Percentiles rank a stretch among this genome's conserved stretches.
Conservation (phyloP, 805 yeast species). For the Metahyphopichia silvanorum region DNA sequence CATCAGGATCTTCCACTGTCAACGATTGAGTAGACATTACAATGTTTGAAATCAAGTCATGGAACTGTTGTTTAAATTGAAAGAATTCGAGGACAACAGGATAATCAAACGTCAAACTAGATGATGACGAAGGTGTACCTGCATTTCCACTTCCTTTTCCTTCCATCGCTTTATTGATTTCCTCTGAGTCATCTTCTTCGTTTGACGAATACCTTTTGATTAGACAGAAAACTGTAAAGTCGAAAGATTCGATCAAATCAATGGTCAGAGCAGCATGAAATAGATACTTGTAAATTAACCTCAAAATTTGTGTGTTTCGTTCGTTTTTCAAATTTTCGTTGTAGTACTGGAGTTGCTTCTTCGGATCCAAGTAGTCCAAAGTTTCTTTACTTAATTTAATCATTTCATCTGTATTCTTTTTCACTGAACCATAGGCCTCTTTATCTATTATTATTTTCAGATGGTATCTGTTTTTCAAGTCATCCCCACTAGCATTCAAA, state of each 20-base stretch:
- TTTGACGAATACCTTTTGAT: slow-evolving; percentile 28
- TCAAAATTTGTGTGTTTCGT: slow-evolving; percentile 51
- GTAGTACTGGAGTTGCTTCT: slow-evolving; percentile 31
- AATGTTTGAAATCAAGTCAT: slow-evolving; percentile 54
- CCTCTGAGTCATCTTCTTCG: slow-evolving; percentile 13
- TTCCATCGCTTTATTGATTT: too few relatives aligned
- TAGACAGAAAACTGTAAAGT: slow-evolving; percentile 52
- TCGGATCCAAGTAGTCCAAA: slow-evolving; percentile 35
- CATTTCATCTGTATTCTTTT: slow-evolving; percentile 34
- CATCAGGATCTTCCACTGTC: slow-evolving; percentile 73
- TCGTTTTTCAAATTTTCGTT: slow-evolving; percentile 31
- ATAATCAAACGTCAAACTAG: slow-evolving; percentile 40
- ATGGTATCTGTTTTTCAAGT: slow-evolving; percentile 36
- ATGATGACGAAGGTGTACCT: too few relatives aligned
- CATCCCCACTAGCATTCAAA: slow-evolving; percentile 42
- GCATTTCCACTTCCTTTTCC: too few relatives aligned
- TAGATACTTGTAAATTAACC: slow-evolving; percentile 51
- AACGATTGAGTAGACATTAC: slow-evolving; percentile 68
- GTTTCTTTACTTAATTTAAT: slow-evolving; percentile 39
- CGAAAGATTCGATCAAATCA: slow-evolving; percentile 58
- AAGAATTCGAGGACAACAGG: slow-evolving; percentile 67
- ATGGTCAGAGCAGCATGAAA: slow-evolving; percentile 47
- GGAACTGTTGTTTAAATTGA: slow-evolving; percentile 69
- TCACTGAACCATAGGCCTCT: slow-evolving; percentile 41
- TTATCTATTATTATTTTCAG: slow-evolving; percentile 50